Base-by-base conservation (phyloP, 306 rosid genomes). In the Vigna angularis region DNA sequence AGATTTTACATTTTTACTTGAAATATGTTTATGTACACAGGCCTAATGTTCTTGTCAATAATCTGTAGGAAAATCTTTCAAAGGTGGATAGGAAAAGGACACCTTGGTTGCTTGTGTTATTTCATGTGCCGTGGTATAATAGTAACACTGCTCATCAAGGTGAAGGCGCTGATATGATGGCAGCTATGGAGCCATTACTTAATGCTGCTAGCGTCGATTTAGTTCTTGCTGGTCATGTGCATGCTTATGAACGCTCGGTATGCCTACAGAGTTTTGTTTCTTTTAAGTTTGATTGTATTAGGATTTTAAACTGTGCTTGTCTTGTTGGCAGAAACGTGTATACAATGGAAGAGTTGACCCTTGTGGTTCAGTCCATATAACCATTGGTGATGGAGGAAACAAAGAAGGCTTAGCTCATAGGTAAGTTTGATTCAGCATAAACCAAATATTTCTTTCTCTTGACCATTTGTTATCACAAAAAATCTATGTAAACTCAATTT, bases 321-420 rank as follows among this genome's bases (percentile, higher is more conserved):
- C 64, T 73, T 30, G 62, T 75, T 75, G 62, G 65, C 89, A 95
- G 98, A 93, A 89, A 79, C 97, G 93, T 30, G 96, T 91, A 70
- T 78, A 88, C 70, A 77, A 84, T 72, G 90, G 96, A 87, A 85
- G 85, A 79, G 36, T 85, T 16, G 92, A 93, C 86, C 87, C 80
- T 16, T 93, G 98, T 55, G 99, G 98, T 76, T 87, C 97, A 34
- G 94, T 93, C 56, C 99, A 93, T 82, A 87, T 95, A 86, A 95
- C 99, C 66, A 88, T 95, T 72, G 99, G 98, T 67, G 99, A 95
- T 83, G 98, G 98, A 68, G 99, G 99, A 81, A 95, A 95, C 77
- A 85, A 86, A 79, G 99, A 95, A 91, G 98, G 98, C 52, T 89
- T 93, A 86, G 98, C 99, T 51, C 87, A 75, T 70, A 85, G 48